Evolutionary conservation across 768 basidiomycete genomes (phyloP).

Genomic region (Phallus indusiatus): DNA sequence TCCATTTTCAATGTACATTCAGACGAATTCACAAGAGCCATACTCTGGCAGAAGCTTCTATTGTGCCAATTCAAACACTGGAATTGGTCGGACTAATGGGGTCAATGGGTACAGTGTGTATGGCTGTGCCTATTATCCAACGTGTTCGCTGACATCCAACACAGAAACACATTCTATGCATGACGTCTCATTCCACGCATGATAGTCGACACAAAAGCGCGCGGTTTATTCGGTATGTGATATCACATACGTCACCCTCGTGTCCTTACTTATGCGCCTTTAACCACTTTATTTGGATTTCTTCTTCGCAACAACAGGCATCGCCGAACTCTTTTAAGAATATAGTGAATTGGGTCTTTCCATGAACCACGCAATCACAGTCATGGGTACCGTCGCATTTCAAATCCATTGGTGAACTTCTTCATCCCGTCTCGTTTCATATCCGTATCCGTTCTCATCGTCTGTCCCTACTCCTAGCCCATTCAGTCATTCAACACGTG

Average conservation of each 20-base stretch:
- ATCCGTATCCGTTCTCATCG: background rate
- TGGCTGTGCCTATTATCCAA: background rate
- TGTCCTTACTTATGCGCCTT: background rate
- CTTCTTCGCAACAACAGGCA: slow-evolving; percentile 46
- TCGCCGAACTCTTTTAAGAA: slow-evolving; percentile 41
- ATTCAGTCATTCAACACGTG: too few relatives aligned
- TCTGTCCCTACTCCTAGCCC: too few relatives aligned
- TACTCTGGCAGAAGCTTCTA: slow-evolving; percentile 37
- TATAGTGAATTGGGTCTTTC: slow-evolving; percentile 41
- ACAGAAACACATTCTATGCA: slow-evolving; percentile 40
- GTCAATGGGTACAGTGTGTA: slow-evolving; percentile 30
- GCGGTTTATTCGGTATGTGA: slow-evolving; percentile 35
- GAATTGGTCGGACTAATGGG: slow-evolving; percentile 40
- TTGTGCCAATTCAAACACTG: slow-evolving; percentile 45
- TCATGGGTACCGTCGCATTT: too few relatives aligned
- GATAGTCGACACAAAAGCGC: slow-evolving; percentile 39
- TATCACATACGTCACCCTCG: too few relatives aligned
- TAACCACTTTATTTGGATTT: slow-evolving; percentile 40
- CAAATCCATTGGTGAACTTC: too few relatives aligned
- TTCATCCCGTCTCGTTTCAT: too few relatives aligned
- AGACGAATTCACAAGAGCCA: slow-evolving; percentile 34
- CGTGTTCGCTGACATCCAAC: too few relatives aligned
- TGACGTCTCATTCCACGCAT: slow-evolving; percentile 49
- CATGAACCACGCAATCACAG: slow-evolving; percentile 13
- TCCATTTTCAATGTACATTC: slow-evolving; percentile 35